Evolutionary conservation across 306 rosid genomes (phyloP), one percentile per base, ranked within the genome.

Genomic region (Vigna unguiculata): DNA sequence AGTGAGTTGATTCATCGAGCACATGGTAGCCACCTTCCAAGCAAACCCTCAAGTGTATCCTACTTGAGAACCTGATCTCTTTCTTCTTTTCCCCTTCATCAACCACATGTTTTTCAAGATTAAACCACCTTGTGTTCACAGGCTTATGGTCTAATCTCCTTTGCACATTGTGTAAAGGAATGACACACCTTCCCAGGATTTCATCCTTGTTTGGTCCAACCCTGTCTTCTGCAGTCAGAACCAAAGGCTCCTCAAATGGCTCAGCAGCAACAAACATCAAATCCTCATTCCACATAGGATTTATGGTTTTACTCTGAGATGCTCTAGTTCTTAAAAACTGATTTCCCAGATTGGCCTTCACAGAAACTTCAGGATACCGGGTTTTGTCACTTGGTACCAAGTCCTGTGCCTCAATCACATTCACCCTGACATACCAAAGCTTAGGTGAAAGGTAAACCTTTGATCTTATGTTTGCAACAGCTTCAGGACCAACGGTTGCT

Each of bases 21-120:
- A 92, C 97, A 84, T 92, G 96, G 78, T 88, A 92, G 52, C 97
- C 97, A 6, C 97, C 93, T 72, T 92, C 97, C 83, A 92, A 84
- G 78, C 88, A 88, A 30, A 90, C 32, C 85, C 95, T 82, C 71
- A 90, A 69, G 76, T 92, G 96, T 75, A 92, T 81, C 83, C 90
- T 84, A 80, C 97, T 92, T 0, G 97, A 83, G 72, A 92, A 92
- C 78, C 86, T 89, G 38, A 60, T 72, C 63, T 88, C 93, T 51
- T 85, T 91, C 86, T 86, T 92, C 64, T 81, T 69, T 74, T 84
- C 93, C 71, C 89, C 96, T 61, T 88, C 93, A 66, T 71, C 58
- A 59, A 69, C 65, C 15, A 76, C 72, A 83, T 92, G 87, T 82
- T 79, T 88, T 80, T 92, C 97, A 19, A 92, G 93, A 78, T 92